These are phyloP conservation scores for Daldinia eschscholtzii DNA, from an alignment of 2,329 filamentous ascomycete genomes.

Conservation along the genomic window DNA sequence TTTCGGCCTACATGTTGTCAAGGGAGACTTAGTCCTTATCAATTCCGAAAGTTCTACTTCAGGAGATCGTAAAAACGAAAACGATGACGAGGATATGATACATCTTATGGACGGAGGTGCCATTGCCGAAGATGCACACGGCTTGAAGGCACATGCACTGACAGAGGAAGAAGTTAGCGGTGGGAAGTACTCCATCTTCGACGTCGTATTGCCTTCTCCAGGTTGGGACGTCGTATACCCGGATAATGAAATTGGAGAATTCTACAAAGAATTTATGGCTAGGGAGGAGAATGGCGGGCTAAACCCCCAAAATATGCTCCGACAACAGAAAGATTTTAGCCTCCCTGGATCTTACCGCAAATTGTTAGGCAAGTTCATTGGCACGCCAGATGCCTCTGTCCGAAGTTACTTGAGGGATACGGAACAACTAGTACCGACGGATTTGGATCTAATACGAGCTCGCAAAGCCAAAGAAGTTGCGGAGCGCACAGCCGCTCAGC, in stretches of 20 bases:
- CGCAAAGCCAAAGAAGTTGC: slow-evolving; percentile 52
- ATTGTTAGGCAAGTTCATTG: slow-evolving; percentile 78
- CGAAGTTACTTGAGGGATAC: slow-evolving; percentile 76
- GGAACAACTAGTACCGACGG: slow-evolving; percentile 90
- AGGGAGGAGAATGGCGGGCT: slow-evolving; percentile 81
- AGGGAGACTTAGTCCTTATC: slow-evolving; percentile 84
- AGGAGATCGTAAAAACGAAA: slow-evolving; percentile 63
- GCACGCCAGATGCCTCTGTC: slow-evolving; percentile 75
- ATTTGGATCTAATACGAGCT: slow-evolving; percentile 76
- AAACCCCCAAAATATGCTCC: slow-evolving; percentile 87
- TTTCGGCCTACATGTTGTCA: slow-evolving; percentile 79
- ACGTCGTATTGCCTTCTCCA: slow-evolving; percentile 91
- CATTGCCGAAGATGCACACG: slow-evolving; percentile 59
- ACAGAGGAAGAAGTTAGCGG: slow-evolving; percentile 81
- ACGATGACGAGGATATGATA: slow-evolving; percentile 75
- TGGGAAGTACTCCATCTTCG: slow-evolving; percentile 83
- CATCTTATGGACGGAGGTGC: slow-evolving; percentile 70
- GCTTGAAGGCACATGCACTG: slow-evolving; percentile 75
- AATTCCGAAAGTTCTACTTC: slow-evolving; percentile 52
- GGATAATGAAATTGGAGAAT: slow-evolving; percentile 82
- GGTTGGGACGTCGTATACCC: slow-evolving; percentile 93
- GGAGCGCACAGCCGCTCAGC: slow-evolving; percentile 43
- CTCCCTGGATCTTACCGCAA: slow-evolving; percentile 91
- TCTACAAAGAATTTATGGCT: slow-evolving; percentile 89
- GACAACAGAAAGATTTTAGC: slow-evolving; percentile 87